Evolutionary conservation across 129 eudicot genomes (phyloP).

Genomic region (Flaveria linearis): DNA sequence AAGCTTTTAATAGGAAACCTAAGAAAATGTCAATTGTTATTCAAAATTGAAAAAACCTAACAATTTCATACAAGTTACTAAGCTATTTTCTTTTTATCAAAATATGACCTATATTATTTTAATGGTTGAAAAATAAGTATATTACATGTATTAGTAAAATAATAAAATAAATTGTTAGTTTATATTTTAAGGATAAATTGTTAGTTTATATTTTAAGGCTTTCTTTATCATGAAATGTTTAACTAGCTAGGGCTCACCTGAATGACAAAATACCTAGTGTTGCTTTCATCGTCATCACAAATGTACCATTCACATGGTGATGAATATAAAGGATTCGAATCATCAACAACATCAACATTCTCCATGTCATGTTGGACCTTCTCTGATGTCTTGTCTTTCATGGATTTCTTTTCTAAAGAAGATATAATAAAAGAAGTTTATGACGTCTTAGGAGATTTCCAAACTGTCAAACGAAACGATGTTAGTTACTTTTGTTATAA

Average conservation of each 20-base stretch:
- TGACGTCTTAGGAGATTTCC: conserved; percentile 58
- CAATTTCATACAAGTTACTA: too few species aligned
- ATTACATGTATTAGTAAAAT: background rate
- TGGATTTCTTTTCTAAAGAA: conserved; percentile 61
- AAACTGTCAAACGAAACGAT: conserved; percentile 40
- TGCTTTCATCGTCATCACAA: conserved; percentile 69
- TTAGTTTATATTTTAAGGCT: background rate
- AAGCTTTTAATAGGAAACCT: background rate
- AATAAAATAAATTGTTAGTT: too few species aligned
- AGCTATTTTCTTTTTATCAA: background rate
- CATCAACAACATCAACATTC: conserved; percentile 62
- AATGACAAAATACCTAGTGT: conserved; percentile 69
- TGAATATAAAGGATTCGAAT: conserved; percentile 53
- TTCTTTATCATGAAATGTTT: background rate
- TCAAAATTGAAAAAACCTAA: too few species aligned
- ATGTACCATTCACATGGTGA: conserved; percentile 92
- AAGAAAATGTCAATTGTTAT: too few species aligned
- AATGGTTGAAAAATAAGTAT: too few species aligned
- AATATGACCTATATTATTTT: too few species aligned
- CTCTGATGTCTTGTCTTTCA: conserved; percentile 14
- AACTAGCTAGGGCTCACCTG: conserved; percentile 40
- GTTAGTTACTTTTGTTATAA: background rate
- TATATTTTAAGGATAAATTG: background rate
- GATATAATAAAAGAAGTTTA: conserved; percentile 68
- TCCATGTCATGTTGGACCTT: conserved; percentile 31